A percentile compares a stretch with the other conserved stretches of the same genome.
phyloP scores from a whole-genome alignment of 768 basidiomycete species.

The Boletus tomentosulus region DNA sequence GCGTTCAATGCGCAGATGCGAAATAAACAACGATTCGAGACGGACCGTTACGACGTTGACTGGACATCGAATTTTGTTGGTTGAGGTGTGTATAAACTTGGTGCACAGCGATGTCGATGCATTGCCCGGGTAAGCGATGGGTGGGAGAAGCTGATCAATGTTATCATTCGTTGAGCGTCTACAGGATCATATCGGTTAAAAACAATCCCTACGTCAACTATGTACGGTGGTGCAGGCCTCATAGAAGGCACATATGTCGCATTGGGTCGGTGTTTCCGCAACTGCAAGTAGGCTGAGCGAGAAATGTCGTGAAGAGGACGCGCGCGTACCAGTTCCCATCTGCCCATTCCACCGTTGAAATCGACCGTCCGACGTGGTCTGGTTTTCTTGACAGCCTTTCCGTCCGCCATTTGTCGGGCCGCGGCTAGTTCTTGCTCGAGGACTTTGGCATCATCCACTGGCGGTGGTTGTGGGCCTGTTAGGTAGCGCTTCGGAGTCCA shows the following conservation, averaged over 20 bases:
- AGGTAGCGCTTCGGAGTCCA: conserved; percentile 77
- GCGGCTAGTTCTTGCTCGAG: conserved; percentile 78
- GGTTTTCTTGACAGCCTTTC: conserved; percentile 84
- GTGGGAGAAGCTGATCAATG: conserved; percentile 74
- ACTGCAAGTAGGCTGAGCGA: conserved; percentile 34
- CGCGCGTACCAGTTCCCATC: conserved; percentile 77
- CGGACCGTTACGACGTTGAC: conserved; percentile 92
- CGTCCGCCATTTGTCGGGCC: conserved; percentile 68
- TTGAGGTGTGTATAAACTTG: conserved; percentile 96
- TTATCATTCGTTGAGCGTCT: conserved; percentile 24
- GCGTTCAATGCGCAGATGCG: neutral
- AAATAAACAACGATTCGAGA: conserved; percentile 15
- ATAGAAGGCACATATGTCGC: conserved; percentile 71
- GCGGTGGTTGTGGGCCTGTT: conserved; percentile 69
- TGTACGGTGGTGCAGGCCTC: conserved; percentile 81
- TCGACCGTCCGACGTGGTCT: conserved; percentile 93
- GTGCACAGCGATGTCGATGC: conserved; percentile 92
- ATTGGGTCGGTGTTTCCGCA: conserved; percentile 76
- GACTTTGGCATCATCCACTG: conserved; percentile 68
- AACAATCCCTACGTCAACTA: conserved; percentile 70
- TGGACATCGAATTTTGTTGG: conserved; percentile 97
- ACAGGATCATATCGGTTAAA: conserved; percentile 10
- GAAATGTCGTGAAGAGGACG: too few species aligned
- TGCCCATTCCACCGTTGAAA: conserved; percentile 83
- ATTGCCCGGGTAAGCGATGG: conserved; percentile 88